Percentiles rank a stretch among this genome's conserved stretches.
Conservation (phyloP, 176 grass and related monocot genomes). For the Thinopyrum elongatum region DNA sequence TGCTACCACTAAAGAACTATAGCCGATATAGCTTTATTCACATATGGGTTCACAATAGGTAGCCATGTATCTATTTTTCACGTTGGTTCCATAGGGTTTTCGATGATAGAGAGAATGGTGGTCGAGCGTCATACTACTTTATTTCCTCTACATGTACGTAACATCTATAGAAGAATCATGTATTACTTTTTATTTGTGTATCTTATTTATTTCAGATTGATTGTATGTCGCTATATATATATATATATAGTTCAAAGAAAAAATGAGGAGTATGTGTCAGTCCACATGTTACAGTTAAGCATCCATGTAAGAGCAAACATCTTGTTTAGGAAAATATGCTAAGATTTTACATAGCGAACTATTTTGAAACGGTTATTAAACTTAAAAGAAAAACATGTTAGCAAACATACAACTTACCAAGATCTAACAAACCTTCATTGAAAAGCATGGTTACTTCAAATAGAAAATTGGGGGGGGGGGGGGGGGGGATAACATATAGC, state of each 20-base stretch:
- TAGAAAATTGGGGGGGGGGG: neutral
- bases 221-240: neutral
- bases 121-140: neutral
- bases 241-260: neutral
- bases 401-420: neutral
- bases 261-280: neutral
- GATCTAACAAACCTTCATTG: neutral
- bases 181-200: neutral
- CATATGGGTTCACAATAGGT: neutral
- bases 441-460: neutral
- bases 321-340: neutral
- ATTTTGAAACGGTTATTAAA: neutral
- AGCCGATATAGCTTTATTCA: neutral
- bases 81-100: neutral
- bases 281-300: neutral
- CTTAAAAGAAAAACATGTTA: neutral
- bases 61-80: neutral
- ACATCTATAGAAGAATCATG: neutral
- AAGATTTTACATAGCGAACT: neutral
- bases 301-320: neutral
- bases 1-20: neutral
- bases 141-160: neutral
- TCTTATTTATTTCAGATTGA: neutral
- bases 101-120: neutral
- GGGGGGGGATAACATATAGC: neutral